Conservation (phyloP, 1,284 basidiomycete genomes). For the Cutaneotrichosporon sp. region DNA sequence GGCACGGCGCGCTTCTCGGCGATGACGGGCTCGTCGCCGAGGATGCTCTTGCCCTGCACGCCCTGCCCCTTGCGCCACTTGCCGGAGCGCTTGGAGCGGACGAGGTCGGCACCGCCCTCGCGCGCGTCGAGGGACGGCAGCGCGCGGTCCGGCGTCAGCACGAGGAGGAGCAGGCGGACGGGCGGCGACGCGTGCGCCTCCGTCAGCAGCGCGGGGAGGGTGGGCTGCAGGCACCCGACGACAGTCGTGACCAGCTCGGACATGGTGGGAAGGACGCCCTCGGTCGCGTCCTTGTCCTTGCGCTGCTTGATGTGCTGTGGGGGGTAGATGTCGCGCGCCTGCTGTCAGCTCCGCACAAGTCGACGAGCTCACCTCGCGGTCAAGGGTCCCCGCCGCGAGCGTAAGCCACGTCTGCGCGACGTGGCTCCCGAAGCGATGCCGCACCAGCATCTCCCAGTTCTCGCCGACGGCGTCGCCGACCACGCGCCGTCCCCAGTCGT, state of each 20-base stretch:
- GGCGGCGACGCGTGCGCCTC: slow-evolving; percentile 88
- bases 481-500: slow-evolving; percentile 86
- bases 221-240: slow-evolving; percentile 54
- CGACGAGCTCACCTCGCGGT: slow-evolving; percentile 67
- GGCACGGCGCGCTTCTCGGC: slow-evolving; percentile 43
- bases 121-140: slow-evolving; percentile 57
- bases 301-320: slow-evolving; percentile 56
- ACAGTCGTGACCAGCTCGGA: slow-evolving; percentile 52
- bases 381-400: slow-evolving; percentile 70
- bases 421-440: slow-evolving; percentile 87
- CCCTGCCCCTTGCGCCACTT: slow-evolving; percentile 51
- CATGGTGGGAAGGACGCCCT: slow-evolving; percentile 72
- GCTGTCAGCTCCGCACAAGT: slow-evolving; percentile 10
- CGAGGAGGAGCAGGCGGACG: slow-evolving; percentile 70
- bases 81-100: slow-evolving; percentile 51
- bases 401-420: slow-evolving; percentile 84
- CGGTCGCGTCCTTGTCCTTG: slow-evolving; percentile 15
- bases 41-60: slow-evolving; percentile 51
- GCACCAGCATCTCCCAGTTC: slow-evolving; percentile 72
- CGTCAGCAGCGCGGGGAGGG: slow-evolving; percentile 66
- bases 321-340: slow-evolving; percentile 68
- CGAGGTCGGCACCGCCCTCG: slow-evolving; percentile 28
- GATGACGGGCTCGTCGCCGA: slow-evolving; percentile 38
- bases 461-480: slow-evolving; percentile 80
- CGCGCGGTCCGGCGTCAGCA: slow-evolving; percentile 60